Percentiles rank a stretch among this genome's conserved stretches.
Evolutionary conservation across 257 asterid species (phyloP).

Genomic region (Primulina eburnea): DNA sequence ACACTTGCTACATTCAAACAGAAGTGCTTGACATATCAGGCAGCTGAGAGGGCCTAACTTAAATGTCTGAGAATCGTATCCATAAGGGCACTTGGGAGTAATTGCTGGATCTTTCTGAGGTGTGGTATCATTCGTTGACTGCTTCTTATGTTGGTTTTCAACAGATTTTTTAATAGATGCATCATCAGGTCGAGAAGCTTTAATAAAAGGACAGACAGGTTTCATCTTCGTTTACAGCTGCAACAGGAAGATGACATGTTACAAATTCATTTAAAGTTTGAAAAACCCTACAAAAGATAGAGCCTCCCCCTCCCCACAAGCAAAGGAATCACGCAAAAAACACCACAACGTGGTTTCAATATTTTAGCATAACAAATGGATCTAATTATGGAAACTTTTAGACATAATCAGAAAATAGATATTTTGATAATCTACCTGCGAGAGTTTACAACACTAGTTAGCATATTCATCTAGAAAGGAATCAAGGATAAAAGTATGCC

Average conservation of each 20-base stretch:
- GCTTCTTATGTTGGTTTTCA: slow-evolving; percentile 61
- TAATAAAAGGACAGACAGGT: slow-evolving; percentile 85
- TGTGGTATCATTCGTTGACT: slow-evolving; percentile 35
- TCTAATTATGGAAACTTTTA: not conserved
- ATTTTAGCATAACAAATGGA: not conserved
- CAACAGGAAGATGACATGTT: slow-evolving; percentile 18
- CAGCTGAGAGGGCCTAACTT: slow-evolving; percentile 97
- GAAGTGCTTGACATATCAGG: slow-evolving; percentile 90
- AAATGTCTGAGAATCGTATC: slow-evolving; percentile 79
- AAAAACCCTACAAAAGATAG: slow-evolving; percentile 7
- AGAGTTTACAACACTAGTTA: too few species aligned
- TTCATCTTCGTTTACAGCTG: slow-evolving; percentile 62
- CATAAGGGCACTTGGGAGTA: slow-evolving; percentile 59
- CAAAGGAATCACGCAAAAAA: not conserved
- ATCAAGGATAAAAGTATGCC: too few species aligned
- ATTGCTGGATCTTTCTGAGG: slow-evolving; percentile 41
- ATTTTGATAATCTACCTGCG: not conserved
- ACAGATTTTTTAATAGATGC: slow-evolving; percentile 51
- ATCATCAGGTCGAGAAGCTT: slow-evolving; percentile 79
- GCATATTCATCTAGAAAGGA: not conserved
- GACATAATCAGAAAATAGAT: not conserved
- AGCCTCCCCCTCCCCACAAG: not conserved
- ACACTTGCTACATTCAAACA: slow-evolving; percentile 82
- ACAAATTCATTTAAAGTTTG: slow-evolving; percentile 6
- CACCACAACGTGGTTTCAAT: not conserved